Base-by-base conservation (phyloP, 148 eudicot genomes). In the Fallopia convolvulus region DNA sequence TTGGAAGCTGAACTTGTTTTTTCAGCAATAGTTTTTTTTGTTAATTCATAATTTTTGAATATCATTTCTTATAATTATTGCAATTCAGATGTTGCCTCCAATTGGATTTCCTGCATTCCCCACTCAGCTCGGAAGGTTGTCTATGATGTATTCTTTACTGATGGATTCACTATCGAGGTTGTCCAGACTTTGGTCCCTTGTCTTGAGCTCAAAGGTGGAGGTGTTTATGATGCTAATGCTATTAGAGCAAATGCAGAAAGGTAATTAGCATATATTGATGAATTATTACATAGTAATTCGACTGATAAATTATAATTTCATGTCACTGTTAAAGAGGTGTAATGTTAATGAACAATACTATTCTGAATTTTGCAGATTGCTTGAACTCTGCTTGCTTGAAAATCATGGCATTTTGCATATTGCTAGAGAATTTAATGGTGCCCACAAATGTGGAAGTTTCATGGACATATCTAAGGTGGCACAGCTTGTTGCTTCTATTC, bases 41-140 rank as follows among this genome's bases (percentile, higher is more conserved):
- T 39, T 40, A n/a, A 8, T 48, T 48, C 15, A 11, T 2, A 48
- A 3, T 17, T 48, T 48, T 48, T 11, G 52, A 9, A 0, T 8
- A 36, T 2, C 39, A 36, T 2, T 36, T 55, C 21, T 55, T n/a
- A 21, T 50, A 17, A 58, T 2, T 56, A 8, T 78, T 79, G 50
- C 74, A 56, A 44, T 87, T 85, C 86, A 94, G 99, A 92, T 89
- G 88, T 94, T 85, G 92, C 99, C 86, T 79, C 85, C 61, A 87
- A 81, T 81, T 94, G 99, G 99, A 82, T 92, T 47, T 81, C 94
- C 70, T 91, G 91, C 84, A 87, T 94, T 73, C 92, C 99, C 74
- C 71, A 84, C 75, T 85, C 90, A 49, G 92, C 92, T n/a, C 88
- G 86, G 81, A 90, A 85, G 84, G 84, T 81, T 86, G 91, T 92